A percentile compares a stretch with the other conserved stretches of the same genome.
These are phyloP conservation scores for Arachis hypogaea DNA, from an alignment of 306 rosid species.

Conservation along the genomic window DNA sequence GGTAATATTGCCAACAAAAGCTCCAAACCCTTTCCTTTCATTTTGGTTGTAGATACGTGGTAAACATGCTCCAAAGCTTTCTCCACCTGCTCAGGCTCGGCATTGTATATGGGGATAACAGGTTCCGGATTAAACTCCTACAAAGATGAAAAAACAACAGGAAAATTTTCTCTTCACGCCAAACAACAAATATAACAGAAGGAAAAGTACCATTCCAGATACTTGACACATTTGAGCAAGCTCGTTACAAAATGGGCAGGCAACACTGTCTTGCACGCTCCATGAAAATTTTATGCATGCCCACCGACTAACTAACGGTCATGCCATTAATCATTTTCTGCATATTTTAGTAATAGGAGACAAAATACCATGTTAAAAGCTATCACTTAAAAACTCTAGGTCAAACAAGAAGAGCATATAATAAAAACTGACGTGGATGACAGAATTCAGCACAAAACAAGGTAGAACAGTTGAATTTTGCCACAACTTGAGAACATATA, in stretches of 20 bases:
- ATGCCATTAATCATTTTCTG: slow-evolving; percentile 97
- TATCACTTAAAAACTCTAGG: slow-evolving; percentile 5
- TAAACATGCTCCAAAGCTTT: slow-evolving; percentile 86
- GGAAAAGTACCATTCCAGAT: slow-evolving; percentile 81
- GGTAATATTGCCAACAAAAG: slow-evolving; percentile 85
- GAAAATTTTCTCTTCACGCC: slow-evolving; percentile 30
- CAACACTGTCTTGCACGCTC: slow-evolving; percentile 84
- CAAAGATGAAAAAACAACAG: background rate
- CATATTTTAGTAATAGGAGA: slow-evolving; percentile 29
- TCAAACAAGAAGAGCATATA: slow-evolving; percentile 15
- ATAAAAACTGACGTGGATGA: background rate
- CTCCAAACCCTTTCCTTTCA: slow-evolving; percentile 86
- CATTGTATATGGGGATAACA: slow-evolving; percentile 83
- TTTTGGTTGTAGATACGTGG: slow-evolving; percentile 76
- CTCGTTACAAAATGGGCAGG: slow-evolving; percentile 81
- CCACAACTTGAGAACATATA: background rate
- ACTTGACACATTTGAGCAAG: slow-evolving; percentile 97
- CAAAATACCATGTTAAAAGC: slow-evolving; percentile 33
- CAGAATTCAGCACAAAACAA: background rate
- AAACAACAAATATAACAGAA: slow-evolving; percentile 30
- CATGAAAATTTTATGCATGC: slow-evolving; percentile 91
- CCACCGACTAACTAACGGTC: slow-evolving; percentile 82
- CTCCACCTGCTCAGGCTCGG: slow-evolving; percentile 89
- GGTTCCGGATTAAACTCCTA: slow-evolving; percentile 86
- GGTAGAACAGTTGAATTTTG: background rate